Percentiles rank a stretch among this genome's conserved stretches.
These are phyloP conservation scores for Naganishia liquefaciens DNA, from an alignment of 1,284 basidiomycete species.

Conservation along the genomic window DNA sequence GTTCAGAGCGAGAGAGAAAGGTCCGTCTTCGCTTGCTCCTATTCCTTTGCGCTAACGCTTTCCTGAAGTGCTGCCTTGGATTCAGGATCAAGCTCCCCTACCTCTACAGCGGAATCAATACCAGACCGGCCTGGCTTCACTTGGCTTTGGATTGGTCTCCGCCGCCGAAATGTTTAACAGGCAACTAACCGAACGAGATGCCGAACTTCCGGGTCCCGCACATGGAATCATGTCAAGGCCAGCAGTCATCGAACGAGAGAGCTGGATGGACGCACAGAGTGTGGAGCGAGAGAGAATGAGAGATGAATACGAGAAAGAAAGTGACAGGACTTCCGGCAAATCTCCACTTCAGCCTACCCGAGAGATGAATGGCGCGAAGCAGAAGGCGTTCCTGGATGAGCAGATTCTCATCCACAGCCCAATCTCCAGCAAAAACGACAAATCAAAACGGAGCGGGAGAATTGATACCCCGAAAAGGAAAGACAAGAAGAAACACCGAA, in stretches of 20 bases:
- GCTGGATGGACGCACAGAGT: slow-evolving; percentile 25
- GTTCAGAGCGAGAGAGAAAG: slow-evolving; percentile 10
- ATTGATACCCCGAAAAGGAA: not conserved
- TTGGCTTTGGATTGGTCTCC: not conserved
- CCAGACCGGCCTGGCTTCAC: not conserved
- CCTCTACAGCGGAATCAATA: not conserved
- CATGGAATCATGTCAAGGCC: not conserved
- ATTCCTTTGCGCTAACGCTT: not conserved
- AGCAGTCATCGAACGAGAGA: slow-evolving; percentile 6
- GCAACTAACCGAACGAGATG: not conserved
- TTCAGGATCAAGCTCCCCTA: slow-evolving; percentile 9
- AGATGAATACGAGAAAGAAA: slow-evolving; percentile 20
- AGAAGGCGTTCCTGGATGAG: not conserved
- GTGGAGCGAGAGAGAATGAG: slow-evolving; percentile 14
- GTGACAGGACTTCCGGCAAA: not conserved
- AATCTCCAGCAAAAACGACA: not conserved
- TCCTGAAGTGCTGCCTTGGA: slow-evolving; percentile 18
- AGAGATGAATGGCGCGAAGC: not conserved
- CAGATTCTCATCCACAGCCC: not conserved
- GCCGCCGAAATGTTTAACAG: slow-evolving; percentile 16
- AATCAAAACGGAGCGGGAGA: not conserved
- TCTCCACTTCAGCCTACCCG: too few relatives aligned
- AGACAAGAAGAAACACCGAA: slow-evolving; percentile 5
- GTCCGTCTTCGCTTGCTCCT: not conserved
- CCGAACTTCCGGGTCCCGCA: not conserved